Percentiles rank a stretch among this genome's conserved stretches.
Conservation (phyloP, 2,329 filamentous ascomycete genomes). For the Aspergillus tamarii region DNA sequence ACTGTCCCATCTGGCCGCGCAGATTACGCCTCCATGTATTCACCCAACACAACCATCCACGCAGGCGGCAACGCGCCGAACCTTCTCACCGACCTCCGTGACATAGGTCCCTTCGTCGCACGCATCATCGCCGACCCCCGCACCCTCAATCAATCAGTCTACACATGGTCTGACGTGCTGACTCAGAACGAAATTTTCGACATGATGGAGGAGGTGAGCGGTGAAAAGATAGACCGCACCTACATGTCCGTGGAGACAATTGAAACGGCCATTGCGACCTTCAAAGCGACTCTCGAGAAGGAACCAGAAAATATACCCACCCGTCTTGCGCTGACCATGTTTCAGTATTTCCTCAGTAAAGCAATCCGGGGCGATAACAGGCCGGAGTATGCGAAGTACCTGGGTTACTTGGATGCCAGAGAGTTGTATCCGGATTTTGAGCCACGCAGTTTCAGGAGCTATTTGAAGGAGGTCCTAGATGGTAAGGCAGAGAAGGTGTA, state of each 20-base stretch:
- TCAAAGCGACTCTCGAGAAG: neutral
- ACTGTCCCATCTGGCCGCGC: conserved; percentile 33
- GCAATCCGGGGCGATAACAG: conserved; percentile 53
- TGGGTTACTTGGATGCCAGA: conserved; percentile 54
- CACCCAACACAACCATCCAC: neutral
- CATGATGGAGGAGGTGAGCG: neutral
- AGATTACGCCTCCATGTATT: neutral
- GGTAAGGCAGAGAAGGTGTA: conserved; percentile 29
- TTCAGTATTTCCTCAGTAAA: conserved; percentile 45
- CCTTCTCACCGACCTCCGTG: neutral
- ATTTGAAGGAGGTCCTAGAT: conserved; percentile 37
- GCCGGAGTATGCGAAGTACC: conserved; percentile 50
- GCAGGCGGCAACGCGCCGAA: neutral
- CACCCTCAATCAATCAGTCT: neutral
- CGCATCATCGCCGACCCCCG: neutral
- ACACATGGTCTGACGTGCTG: neutral
- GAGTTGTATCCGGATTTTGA: conserved; percentile 55
- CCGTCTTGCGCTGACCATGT: neutral
- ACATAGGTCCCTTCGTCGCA: neutral
- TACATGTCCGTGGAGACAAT: neutral
- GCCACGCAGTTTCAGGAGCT: conserved; percentile 36
- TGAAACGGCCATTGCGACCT: neutral
- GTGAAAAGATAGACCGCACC: neutral
- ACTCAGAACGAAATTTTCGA: neutral
- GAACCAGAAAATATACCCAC: neutral